Percentiles rank a stretch among this genome's conserved stretches.
Evolutionary conservation across 148 eudicot species (phyloP).

Genomic region (Chenopodium formosanum): DNA sequence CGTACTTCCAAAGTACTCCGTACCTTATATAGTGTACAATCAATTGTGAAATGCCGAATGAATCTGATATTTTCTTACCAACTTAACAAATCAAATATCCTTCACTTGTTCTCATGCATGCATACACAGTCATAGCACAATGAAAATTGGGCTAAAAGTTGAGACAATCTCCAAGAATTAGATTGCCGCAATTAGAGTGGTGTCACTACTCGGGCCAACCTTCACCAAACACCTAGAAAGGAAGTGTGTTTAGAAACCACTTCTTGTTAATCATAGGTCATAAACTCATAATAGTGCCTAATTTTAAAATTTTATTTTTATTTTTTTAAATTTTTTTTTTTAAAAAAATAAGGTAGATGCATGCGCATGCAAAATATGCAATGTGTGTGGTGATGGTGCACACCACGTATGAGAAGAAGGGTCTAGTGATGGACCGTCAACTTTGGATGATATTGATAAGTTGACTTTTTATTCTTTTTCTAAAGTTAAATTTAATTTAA

Average conservation of each 20-base stretch:
- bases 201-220: not conserved
- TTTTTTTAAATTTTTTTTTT: no score
- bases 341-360: not conserved
- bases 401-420: not conserved
- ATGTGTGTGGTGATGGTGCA: not conserved
- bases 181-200: not conserved
- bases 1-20: no score
- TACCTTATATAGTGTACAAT: no score
- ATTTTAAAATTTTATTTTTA: no score
- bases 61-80: no score
- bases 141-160: no score
- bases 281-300: not conserved
- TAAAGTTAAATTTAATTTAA: no score
- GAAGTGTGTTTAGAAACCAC: not conserved
- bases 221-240: not conserved
- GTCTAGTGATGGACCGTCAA: not conserved
- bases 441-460: conserved; percentile 12
- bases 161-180: no score
- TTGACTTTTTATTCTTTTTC: conserved; percentile 1
- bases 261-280: not conserved
- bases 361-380: not conserved
- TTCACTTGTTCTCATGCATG: no score
- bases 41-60: no score
- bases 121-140: no score
- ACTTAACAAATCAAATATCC: no score